Conservation (phyloP, 768 basidiomycete genomes). For the Psilocybe cyanescens region DNA sequence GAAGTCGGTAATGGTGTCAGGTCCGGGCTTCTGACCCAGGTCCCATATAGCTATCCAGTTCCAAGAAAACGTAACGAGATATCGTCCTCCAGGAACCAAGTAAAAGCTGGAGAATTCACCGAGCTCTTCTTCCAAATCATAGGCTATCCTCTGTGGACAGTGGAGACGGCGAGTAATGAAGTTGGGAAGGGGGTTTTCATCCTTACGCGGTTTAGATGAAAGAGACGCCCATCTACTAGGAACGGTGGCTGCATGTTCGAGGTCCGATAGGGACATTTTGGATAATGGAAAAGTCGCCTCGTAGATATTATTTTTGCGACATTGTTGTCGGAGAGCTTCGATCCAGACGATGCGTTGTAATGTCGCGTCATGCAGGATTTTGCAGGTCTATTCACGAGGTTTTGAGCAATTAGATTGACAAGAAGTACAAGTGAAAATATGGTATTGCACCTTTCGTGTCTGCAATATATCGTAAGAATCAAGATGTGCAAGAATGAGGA, state of each 20-base stretch:
- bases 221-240: slow-evolving; percentile 22
- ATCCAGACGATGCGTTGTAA: slow-evolving; percentile 31
- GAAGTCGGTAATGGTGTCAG: neutral
- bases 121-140: neutral
- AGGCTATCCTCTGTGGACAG: slow-evolving; percentile 3
- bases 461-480: slow-evolving; percentile 8
- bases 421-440: neutral
- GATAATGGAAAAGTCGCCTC: slow-evolving; percentile 26
- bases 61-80: slow-evolving; percentile 24
- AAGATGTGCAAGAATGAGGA: neutral
- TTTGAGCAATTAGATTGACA: neutral
- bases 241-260: slow-evolving; percentile 30
- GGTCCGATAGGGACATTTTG: slow-evolving; percentile 26
- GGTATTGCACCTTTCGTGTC: slow-evolving; percentile 2
- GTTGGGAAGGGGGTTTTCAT: neutral
- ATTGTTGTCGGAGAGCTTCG: slow-evolving; percentile 25
- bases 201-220: slow-evolving; percentile 12
- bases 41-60: slow-evolving; percentile 29
- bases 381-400: slow-evolving; percentile 24
- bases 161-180: slow-evolving; percentile 9
- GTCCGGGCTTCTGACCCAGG: slow-evolving; percentile 22
- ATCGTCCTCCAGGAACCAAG: slow-evolving; percentile 35
- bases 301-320: slow-evolving; percentile 21
- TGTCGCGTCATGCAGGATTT: slow-evolving; percentile 21
- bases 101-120: slow-evolving; percentile 13